Percentiles rank a stretch among this genome's conserved stretches.
Conservation (phyloP, 768 basidiomycete genomes). For the Sarcodon sp. region DNA sequence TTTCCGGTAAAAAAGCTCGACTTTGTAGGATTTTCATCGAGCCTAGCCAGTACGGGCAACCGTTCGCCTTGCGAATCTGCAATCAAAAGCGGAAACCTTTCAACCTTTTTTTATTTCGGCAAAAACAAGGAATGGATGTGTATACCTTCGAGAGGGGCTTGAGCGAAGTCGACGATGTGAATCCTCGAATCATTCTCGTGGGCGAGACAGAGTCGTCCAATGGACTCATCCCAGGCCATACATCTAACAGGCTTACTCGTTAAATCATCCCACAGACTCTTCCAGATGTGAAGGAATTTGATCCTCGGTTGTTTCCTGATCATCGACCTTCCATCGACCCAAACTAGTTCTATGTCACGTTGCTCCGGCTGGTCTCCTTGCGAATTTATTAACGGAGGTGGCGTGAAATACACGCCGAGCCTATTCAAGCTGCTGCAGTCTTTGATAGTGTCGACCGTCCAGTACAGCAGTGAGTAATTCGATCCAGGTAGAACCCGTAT, state of each 20-base stretch:
- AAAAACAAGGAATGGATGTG: background rate
- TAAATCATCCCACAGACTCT: constrained; percentile 5
- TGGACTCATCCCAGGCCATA: constrained; percentile 55
- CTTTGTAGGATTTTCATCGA: background rate
- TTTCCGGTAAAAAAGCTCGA: background rate
- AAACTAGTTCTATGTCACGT: background rate
- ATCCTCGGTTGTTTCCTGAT: background rate
- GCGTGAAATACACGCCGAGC: background rate
- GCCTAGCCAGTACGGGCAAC: background rate
- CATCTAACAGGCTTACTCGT: constrained; percentile 22
- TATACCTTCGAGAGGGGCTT: constrained; percentile 20
- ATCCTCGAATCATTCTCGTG: constrained; percentile 26
- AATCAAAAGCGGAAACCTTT: background rate
- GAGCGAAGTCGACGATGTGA: constrained; percentile 36
- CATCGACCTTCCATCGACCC: background rate
- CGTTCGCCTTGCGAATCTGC: background rate
- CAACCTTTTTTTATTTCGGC: background rate
- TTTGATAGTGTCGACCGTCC: background rate
- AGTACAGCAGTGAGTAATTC: background rate
- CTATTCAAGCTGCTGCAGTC: background rate
- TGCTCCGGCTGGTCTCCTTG: background rate
- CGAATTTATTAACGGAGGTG: constrained; percentile 2
- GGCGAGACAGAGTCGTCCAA: constrained; percentile 44
- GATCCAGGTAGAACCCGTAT: background rate
- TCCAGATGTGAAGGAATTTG: constrained; percentile 7